These are phyloP conservation scores for Paramecium biaurelia DNA, from an alignment of 73 alveolate genomes.

Conservation along the genomic window DNA sequence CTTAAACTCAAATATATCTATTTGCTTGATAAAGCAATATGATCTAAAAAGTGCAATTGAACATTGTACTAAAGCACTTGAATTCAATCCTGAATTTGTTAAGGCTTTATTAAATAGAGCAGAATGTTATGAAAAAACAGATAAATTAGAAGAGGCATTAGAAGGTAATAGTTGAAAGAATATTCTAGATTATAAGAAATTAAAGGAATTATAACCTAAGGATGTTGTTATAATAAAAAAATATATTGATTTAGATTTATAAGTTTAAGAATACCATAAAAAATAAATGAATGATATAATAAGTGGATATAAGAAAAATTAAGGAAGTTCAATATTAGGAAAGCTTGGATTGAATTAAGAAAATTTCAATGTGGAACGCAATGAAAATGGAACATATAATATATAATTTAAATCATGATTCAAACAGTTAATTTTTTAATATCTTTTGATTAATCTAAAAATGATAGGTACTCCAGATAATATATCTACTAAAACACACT, in stretches of 20 bases:
- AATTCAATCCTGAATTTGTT: conserved; percentile 62
- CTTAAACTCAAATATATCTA: conserved; percentile 61
- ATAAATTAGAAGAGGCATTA: conserved; percentile 61
- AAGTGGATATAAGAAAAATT: conserved; percentile 60
- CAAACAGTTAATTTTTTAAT: neutral
- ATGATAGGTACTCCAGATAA: too few species aligned
- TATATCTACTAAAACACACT: neutral
- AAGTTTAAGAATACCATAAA: conserved; percentile 27
- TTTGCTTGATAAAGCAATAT: conserved; percentile 37
- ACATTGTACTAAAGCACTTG: conserved; percentile 52
- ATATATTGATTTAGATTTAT: neutral
- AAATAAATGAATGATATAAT: conserved; percentile 52
- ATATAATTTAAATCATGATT: conserved; percentile 57
- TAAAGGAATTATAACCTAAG: conserved; percentile 45
- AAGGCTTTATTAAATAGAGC: conserved; percentile 65
- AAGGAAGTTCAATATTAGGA: conserved; percentile 64
- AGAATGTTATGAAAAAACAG: conserved; percentile 57
- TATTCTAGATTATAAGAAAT: conserved; percentile 49
- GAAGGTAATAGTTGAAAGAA: conserved; percentile 46
- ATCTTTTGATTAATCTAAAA: neutral
- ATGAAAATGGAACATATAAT: conserved; percentile 69
- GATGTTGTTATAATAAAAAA: neutral
- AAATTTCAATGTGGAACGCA: conserved; percentile 62
- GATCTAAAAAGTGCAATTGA: conserved; percentile 53
- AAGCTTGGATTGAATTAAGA: conserved; percentile 67